These are phyloP conservation scores for Penicillium arizonense DNA, from an alignment of 495 filamentous ascomycete genomes.

Conservation along the genomic window DNA sequence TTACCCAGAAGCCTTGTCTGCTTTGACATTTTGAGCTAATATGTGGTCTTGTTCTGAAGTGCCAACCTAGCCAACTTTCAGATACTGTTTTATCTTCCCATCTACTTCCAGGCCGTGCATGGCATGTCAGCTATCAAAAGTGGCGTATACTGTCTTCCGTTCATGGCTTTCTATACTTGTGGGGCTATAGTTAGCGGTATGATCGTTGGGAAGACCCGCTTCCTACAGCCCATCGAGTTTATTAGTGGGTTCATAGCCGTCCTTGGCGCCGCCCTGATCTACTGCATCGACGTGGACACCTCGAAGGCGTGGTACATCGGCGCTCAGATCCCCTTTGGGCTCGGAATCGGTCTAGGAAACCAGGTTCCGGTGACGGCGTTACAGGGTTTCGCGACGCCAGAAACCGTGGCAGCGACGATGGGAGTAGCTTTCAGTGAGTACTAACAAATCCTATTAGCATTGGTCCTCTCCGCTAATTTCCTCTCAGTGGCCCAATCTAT, in stretches of 20 bases:
- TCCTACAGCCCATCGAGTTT: slow-evolving; percentile 11
- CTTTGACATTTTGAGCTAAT: no score
- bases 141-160: slow-evolving; percentile 30
- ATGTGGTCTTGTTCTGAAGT: no score
- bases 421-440: no score
- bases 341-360: slow-evolving; percentile 20
- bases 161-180: slow-evolving; percentile 14
- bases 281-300: slow-evolving; percentile 14
- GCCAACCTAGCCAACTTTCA: no score
- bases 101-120: slow-evolving; percentile 45
- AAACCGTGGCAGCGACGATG: slow-evolving; percentile 24
- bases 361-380: slow-evolving; percentile 28
- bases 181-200: slow-evolving; percentile 10
- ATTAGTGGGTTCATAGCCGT: slow-evolving; percentile 19
- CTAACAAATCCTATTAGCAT: no score
- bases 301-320: slow-evolving; percentile 21
- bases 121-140: slow-evolving; percentile 31
- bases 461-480: no score
- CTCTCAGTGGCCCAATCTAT: slow-evolving; percentile 37
- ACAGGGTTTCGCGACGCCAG: slow-evolving; percentile 39
- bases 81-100: slow-evolving; percentile 48
- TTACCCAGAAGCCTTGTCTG: slow-evolving; percentile 17
- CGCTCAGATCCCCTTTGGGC: slow-evolving; percentile 21
- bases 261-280: slow-evolving; percentile 31
- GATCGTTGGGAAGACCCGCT: slow-evolving; percentile 14